Evolutionary conservation across 139 green algal species (phyloP).

Genomic region (Trebouxia sp.): DNA sequence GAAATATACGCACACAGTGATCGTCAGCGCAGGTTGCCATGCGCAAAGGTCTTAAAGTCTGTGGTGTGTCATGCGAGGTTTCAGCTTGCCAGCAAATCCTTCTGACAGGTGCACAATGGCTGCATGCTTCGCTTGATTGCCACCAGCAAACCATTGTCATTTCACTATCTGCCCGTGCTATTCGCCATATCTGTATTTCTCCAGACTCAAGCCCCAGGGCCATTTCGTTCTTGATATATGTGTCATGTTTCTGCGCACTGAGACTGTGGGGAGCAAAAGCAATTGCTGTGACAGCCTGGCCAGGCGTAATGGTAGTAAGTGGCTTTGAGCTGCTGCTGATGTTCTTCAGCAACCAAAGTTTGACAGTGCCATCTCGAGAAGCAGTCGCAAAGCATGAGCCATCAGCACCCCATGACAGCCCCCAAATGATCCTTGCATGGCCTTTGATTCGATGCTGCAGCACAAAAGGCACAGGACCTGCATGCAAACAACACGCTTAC

Average conservation of each 20-base stretch:
- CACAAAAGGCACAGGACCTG: slow-evolving; percentile 40
- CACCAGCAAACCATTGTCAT: background rate
- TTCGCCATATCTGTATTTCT: background rate
- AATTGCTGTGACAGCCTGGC: slow-evolving; percentile 19
- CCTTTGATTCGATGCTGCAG: slow-evolving; percentile 60
- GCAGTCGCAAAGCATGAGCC: slow-evolving; percentile 67
- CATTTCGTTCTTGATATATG: slow-evolving; percentile 9
- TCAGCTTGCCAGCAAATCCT: slow-evolving; percentile 4
- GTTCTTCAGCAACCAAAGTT: slow-evolving; percentile 56
- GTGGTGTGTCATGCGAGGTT: background rate
- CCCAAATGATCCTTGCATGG: slow-evolving; percentile 82
- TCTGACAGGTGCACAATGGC: slow-evolving; percentile 25
- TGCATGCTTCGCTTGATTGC: background rate
- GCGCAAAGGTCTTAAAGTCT: background rate
- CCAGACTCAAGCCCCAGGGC: background rate
- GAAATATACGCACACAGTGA: slow-evolving; percentile 6
- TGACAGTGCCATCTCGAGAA: slow-evolving; percentile 74
- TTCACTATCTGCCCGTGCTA: background rate
- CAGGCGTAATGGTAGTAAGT: background rate
- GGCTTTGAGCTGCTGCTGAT: background rate
- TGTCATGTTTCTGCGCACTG: background rate
- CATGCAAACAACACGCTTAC: background rate
- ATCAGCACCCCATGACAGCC: slow-evolving; percentile 68
- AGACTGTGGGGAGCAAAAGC: background rate
- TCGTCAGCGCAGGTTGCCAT: slow-evolving; percentile 1